Evolutionary conservation across 352 stramenopile species (phyloP), one percentile per base, ranked within the genome.

Genomic region (Phytophthora megakarya): DNA sequence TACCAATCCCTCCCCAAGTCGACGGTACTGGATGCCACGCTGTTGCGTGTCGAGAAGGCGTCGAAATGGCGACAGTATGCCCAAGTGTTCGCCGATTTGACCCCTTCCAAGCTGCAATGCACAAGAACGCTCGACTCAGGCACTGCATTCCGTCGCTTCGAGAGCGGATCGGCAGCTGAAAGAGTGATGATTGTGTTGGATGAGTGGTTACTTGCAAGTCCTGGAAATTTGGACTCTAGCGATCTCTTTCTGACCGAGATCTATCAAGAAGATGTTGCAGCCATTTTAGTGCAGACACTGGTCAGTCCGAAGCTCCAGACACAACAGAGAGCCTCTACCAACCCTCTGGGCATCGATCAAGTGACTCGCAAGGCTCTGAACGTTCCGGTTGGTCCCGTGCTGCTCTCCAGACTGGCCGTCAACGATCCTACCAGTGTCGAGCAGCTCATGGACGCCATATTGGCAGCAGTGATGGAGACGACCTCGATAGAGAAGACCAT

Each of bases 221-320:
- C 46, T 25, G 53, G 50, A 25, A 65, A 18, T 56, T 38, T 72
- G 33, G 65, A 64, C 23, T 23, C 61, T 23, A 80, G 75, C 46
- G 81, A 90, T 45, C 63, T 90, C 9, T 78, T 90, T 40, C 50
- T 70, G 28, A 79, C 78, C 40, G 64, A 72, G 32, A 83, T 90
- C 50, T 90, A 88, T 67, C 75, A 76, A 39, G 61, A 76, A n/a
- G 65, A 90, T 33, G 45, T 88, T n/a, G 68, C 70, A 3, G 73
- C 67, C 23, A 84, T 90, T 47, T 45, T 90, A 23, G 75, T 76
- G 35, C 68, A 79, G 11, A 48, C 65, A 5, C 62, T 90, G 16
- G 67, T 72, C n/a, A 78, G 68, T 40, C 18, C 46, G 9, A 59
- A 55, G 44, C 59, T 84, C 15, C 63, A 80, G 40, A 67, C 44